phyloP scores from a whole-genome alignment of 148 eudicot genomes.

The Rhododendron simsii region DNA sequence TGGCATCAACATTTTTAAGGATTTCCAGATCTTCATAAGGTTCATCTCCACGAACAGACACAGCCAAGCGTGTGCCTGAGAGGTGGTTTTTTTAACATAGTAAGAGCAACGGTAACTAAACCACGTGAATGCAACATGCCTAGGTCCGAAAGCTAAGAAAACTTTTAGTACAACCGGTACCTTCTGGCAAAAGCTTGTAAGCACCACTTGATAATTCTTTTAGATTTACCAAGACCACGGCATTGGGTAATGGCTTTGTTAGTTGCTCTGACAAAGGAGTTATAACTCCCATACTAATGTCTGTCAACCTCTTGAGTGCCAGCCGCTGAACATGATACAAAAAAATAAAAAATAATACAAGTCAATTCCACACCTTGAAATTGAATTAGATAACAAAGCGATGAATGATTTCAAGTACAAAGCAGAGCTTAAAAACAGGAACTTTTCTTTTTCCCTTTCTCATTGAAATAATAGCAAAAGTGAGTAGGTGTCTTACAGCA shows the following conservation, averaged over 20 bases:
- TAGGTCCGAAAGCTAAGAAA: neutral
- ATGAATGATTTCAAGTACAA: neutral
- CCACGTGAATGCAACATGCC: neutral
- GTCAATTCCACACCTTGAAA: conserved; percentile 13
- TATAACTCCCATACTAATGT: conserved; percentile 88
- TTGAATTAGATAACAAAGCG: neutral
- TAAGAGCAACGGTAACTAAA: neutral
- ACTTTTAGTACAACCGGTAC: conserved; percentile 22
- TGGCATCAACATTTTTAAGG: conserved; percentile 65
- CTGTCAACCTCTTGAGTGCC: conserved; percentile 90
- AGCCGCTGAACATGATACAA: conserved; percentile 52
- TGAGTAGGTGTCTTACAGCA: conserved; percentile 53
- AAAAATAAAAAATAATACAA: conserved; percentile 17
- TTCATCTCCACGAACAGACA: conserved; percentile 93
- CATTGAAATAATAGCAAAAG: conserved; percentile 2
- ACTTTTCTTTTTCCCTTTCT: neutral
- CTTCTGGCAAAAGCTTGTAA: conserved; percentile 90
- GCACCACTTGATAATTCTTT: conserved; percentile 79
- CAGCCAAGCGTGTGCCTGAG: conserved; percentile 86
- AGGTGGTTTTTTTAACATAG: conserved; percentile 4
- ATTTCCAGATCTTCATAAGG: conserved; percentile 61
- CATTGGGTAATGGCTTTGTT: conserved; percentile 89
- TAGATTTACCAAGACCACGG: conserved; percentile 74
- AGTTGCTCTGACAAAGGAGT: conserved; percentile 89
- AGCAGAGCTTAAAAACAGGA: neutral